Base-by-base conservation (phyloP, 257 asterid genomes). In the Nicotiana undulata region DNA sequence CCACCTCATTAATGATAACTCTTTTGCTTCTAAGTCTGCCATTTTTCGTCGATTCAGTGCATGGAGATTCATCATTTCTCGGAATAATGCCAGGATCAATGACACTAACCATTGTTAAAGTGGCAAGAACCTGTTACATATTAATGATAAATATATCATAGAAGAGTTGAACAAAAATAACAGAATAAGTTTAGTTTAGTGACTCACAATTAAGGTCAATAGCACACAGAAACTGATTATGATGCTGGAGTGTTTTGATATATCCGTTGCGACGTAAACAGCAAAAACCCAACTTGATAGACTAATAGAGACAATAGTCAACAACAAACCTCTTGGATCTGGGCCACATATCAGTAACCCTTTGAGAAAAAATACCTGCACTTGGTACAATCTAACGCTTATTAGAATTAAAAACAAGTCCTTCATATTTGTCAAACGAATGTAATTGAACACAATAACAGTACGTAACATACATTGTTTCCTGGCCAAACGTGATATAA, bases 301-400 rank as follows among this genome's bases (percentile, higher is more conserved):
- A 53, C 74, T 4, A 40, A 70, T 81, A 18, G 85, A 63, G 44
- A 70, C 58, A 46, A 65, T 26, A 63, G 81, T 81, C 16, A 80
- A 64, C n/a, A 76, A 49, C 46, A 78, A 63, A 29, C 85, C 81
- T 79, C 59, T 85, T 77, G 83, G 83, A 85, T 85, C 75, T 51
- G 85, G 81, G n/a, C 85, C 87, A 65, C 83, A 84, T 9, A 84
- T 70, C 11, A 85, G 34, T 61, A 70, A 80, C 51, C 81, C 83
- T 52, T 44, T 44, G 59, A 85, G 76, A 34, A 78, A 81, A 82
- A 85, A 85, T 4, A 78, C 83, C 85, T 81, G 49, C 67, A 70
- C 34, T 31, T 20, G 9, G 13, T 58, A 20, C 22, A 9, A 55
- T 60, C 11, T 0, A 55, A 81, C 28, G 8, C 16, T 24, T 3